Conservation (phyloP, 2,329 filamentous ascomycete genomes). For the Podosphaera xanthii region DNA sequence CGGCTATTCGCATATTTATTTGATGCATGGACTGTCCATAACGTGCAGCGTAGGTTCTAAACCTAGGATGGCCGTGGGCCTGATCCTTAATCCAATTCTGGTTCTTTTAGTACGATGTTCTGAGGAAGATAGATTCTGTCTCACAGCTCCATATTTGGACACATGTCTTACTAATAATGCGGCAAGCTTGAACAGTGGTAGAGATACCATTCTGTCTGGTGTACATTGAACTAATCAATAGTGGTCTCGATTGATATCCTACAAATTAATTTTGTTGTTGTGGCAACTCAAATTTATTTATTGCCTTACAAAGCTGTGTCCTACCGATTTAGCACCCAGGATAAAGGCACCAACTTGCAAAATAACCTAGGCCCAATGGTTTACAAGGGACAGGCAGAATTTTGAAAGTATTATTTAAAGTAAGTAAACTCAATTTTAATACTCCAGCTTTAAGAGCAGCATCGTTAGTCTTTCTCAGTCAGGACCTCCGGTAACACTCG, state of each 20-base stretch:
- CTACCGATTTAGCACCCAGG: too few species aligned
- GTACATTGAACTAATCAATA: background rate
- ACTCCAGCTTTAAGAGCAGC: too few species aligned
- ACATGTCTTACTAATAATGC: constrained; percentile 40
- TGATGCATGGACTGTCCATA: constrained; percentile 44
- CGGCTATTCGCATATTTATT: constrained; percentile 41
- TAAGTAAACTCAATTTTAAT: too few species aligned
- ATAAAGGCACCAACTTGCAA: too few species aligned
- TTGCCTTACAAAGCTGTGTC: too few species aligned
- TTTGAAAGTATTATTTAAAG: too few species aligned
- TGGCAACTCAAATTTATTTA: background rate
- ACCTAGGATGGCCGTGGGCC: constrained; percentile 39
- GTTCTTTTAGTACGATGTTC: background rate
- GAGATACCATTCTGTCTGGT: constrained; percentile 29
- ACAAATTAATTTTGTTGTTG: background rate
- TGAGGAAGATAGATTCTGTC: constrained; percentile 11
- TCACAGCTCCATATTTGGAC: constrained; percentile 46
- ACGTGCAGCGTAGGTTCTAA: constrained; percentile 34
- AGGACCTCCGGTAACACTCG: too few species aligned
- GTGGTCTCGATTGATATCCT: background rate
- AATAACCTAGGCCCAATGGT: too few species aligned
- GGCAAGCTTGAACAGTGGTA: constrained; percentile 45
- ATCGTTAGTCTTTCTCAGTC: too few species aligned
- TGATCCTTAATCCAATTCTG: constrained; percentile 44
- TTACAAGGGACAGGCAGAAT: too few species aligned